Conservation (phyloP, 352 stramenopile genomes). For the Globisporangium polare region DNA sequence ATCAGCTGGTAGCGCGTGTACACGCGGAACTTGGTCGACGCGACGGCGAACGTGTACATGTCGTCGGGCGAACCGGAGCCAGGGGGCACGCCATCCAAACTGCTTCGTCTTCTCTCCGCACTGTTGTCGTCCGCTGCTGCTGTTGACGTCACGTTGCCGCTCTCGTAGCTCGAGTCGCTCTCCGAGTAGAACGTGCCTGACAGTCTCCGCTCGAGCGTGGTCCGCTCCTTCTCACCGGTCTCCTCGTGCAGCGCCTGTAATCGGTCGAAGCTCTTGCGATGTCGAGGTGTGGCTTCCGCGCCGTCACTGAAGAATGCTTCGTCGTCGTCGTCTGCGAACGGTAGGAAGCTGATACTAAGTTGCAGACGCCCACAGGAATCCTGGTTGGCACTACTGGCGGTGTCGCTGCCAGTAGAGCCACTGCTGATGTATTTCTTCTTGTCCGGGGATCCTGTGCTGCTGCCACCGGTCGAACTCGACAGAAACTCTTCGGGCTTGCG, state of each 20-base stretch:
- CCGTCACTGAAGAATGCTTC: constrained; percentile 36
- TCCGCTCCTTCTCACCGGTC: constrained; percentile 44
- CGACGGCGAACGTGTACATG: constrained; percentile 84
- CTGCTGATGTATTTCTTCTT: constrained; percentile 17
- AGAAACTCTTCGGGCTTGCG: constrained; percentile 49
- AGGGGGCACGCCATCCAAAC: background rate
- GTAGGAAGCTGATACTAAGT: constrained; percentile 75
- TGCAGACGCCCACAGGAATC: constrained; percentile 58
- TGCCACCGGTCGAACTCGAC: constrained; percentile 9
- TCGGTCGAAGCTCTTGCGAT: constrained; percentile 78
- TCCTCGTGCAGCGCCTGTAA: constrained; percentile 72
- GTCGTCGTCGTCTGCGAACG: constrained; percentile 46
- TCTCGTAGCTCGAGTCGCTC: constrained; percentile 4
- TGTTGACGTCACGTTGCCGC: background rate
- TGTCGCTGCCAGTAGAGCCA: constrained; percentile 4
- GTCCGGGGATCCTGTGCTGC: constrained; percentile 6
- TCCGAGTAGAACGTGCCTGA: constrained; percentile 11
- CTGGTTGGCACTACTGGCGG: constrained; percentile 1
- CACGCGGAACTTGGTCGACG: constrained; percentile 81
- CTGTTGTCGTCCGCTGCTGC: background rate
- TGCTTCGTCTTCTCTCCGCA: background rate
- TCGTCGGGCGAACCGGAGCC: constrained; percentile 29
- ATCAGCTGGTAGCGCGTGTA: constrained; percentile 84
- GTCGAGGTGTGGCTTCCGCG: constrained; percentile 31
- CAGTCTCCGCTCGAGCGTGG: constrained; percentile 15